Evolutionary conservation across 208 protist genomes (phyloP), one percentile per base, ranked within the genome.

Genomic region (Trypanosoma avium): DNA sequence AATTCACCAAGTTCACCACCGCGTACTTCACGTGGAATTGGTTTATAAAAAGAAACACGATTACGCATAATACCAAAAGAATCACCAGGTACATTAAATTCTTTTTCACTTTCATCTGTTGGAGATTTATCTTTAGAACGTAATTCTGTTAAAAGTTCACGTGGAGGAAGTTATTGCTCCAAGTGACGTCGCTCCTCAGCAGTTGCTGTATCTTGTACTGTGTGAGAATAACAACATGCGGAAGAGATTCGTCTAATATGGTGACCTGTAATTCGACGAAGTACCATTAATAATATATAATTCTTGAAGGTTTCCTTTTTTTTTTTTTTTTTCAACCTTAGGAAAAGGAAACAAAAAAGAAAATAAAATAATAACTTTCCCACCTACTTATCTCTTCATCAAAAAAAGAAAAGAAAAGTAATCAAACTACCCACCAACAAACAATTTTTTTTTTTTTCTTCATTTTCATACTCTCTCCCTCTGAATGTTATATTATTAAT

Each of bases 51-150:
- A 4, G 60, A 61, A 38, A 88, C 73, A 21, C 90, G 86, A 57
- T 91, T 93, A 38, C 80, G 82, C 83, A 93, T 90, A 67, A 95
- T 93, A 15, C 90, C 90, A 58, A 93, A 95, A 10, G 86, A 88
- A 57, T 95, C 90, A 45, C 90, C 90, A 0, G 90, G 86, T 9
- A 93, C 76, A 12, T 68, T 79, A 6, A 89, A 68, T 22, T 75
- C 68, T 7, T 77, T 71, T 36, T 86, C 84, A 17, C 21, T 61
- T 3, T 75, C 53, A 12, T 79, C 86, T 21, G 63, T 74, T 0
- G 80, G 80, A 0, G 77, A 54, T 10, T 48, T 46, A 49, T 85
- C 78, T 4, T 29, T 52, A 1, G 75, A 75, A 15, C 83, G 76
- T 1, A 88, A 54, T 56, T 82, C 73, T 15, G 49, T 58, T 40